Percentiles rank a stretch among this genome's conserved stretches.
These are phyloP conservation scores for Populus hybrid DNA, from an alignment of 441 rosid genomes.

Conservation along the genomic window DNA sequence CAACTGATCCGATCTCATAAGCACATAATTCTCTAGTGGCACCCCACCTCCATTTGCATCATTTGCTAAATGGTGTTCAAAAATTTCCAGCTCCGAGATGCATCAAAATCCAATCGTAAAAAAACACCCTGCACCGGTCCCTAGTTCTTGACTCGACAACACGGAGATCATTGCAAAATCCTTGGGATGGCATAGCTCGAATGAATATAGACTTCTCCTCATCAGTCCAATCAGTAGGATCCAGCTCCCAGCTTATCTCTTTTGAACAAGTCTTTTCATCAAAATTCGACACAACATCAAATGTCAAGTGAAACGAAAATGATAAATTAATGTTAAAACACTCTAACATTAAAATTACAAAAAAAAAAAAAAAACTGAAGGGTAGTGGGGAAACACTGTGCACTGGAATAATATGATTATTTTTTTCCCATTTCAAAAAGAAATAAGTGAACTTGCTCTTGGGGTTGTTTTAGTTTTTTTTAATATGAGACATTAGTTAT, in stretches of 20 bases:
- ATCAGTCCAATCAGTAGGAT: conserved; percentile 86
- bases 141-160: conserved; percentile 63
- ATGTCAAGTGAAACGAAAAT: conserved; percentile 26
- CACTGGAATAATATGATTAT: too few species aligned
- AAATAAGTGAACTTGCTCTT: too few species aligned
- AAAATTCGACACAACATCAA: conserved; percentile 57
- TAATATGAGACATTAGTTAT: too few species aligned
- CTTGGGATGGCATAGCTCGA: conserved; percentile 60
- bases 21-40: conserved; percentile 60
- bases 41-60: conserved; percentile 66
- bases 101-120: conserved; percentile 69
- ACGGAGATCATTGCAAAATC: conserved; percentile 70
- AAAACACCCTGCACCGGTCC: conserved; percentile 84
- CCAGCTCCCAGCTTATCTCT: conserved; percentile 85
- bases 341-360: background rate
- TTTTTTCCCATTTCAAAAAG: too few species aligned
- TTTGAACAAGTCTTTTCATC: conserved; percentile 87
- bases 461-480: too few species aligned
- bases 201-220: conserved; percentile 75
- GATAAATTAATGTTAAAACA: background rate
- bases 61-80: conserved; percentile 49
- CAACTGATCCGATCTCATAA: conserved; percentile 48
- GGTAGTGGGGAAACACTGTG: background rate
- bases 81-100: conserved; percentile 40
- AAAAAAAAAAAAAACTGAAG: background rate